Base-by-base conservation (phyloP, 345 rosid species). In the Odontarrhena argentea region DNA sequence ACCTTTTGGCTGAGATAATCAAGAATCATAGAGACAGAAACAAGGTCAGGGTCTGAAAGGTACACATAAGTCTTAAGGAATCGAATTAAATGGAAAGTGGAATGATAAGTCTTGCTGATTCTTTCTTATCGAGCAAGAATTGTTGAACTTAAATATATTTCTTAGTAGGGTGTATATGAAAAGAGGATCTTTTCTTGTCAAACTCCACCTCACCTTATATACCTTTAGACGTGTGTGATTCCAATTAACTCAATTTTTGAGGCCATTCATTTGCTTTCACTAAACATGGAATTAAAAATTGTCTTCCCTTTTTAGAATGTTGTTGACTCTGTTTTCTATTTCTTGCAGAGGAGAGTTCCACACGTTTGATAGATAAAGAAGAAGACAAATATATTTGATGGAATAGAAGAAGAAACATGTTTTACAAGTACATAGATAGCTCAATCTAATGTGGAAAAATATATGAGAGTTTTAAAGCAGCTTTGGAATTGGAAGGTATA, bases 71-170 rank as follows among this genome's bases (percentile, higher is more conserved):
- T 32, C 4, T 32, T 32, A 28, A 1, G 36, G 22, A 18, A 18
- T 6, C 36, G 4, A 1, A 5, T 5, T 32, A 1, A 32, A 58
- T 57, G 64, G 43, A 72, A 72, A 65, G 76, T 72, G 64, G 37
- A 38, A 38, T 49, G 12, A 3, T 2, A 48, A 40, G 24, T 37
- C 34, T 49, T 55, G 22, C 34, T 50, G 42, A 30, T 73, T 73
- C 76, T 73, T 73, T 66, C 77, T 74, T 74, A 68, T 61, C 1
- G 69, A 61, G 64, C 73, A 74, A 67, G 77, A 45, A 50, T 60
- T 57, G 49, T 12, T 24, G 5, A 52, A 40, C 37, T 7, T n/a
- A 8, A 32, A 35, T 4, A 18, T 18, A 18, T 11, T 12, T 44
- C 7, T 49, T 52, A 10, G 3, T 13, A 1, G 6, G 58, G 48